Evolutionary conservation across 768 basidiomycete genomes (phyloP), one percentile per base, ranked within the genome.

Genomic region (Boletus subparvulus): DNA sequence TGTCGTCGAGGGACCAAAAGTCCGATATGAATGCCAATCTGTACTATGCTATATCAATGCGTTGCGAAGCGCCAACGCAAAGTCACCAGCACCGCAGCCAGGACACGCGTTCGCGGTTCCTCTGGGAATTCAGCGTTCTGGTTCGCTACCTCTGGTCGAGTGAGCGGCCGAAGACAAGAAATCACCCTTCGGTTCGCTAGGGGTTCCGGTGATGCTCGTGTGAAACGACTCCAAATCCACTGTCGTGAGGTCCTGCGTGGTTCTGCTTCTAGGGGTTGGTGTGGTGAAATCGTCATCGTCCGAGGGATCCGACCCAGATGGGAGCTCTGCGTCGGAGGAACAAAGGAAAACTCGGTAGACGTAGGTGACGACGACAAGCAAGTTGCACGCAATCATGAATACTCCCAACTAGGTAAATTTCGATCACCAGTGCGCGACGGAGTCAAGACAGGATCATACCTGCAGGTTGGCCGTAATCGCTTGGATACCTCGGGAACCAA

Each of bases 331-430:
- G 17, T 40, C 16, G 30, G 39, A 9, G 13, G 48, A 24, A 19
- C 6, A 13, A 41, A 36, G 3, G 39, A 55, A 21, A 8, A 48
- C 46, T 7, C 56, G 51, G 35, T 65, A 65, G 12, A 51, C 4
- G 30, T 58, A 61, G 0, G 63, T 61, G 19, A 61, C 54, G 9
- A 56, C 45, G 36, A 56, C 56, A 11, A 61, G 54, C 47, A 65
- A 35, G 26, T 65, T 61, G 14, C 63, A 65, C 6, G 52, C 33
- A 9, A 61, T 50, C 19, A 61, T 3, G 43, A 59, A 53, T 4
- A 1, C 39, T 2, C 3, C 26, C 2, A 47, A 6, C 58, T 57
- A 47, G 24, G 16, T 0, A 13, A 1, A 33, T 8, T 36, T 37
- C 10, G 3, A 30, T 41, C 30, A 36, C 9, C 4, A 21, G 11